Evolutionary conservation across 83 land plant genomes (phyloP).

Genomic region (Diphasiastrum complanatum): DNA sequence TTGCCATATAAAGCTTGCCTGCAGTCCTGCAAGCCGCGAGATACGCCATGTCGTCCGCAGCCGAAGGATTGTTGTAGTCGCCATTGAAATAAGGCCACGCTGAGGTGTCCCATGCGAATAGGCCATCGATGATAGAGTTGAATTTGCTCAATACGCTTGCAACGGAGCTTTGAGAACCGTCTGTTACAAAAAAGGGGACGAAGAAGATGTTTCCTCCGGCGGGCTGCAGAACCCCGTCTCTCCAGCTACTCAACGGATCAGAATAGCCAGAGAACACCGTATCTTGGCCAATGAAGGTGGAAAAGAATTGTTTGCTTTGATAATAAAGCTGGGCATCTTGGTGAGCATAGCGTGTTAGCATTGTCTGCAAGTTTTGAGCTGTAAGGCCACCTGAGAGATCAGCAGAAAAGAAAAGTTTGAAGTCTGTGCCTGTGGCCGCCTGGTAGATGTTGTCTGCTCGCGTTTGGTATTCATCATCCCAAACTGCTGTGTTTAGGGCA

Average conservation of each 20-base stretch:
- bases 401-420: slow-evolving; percentile 15
- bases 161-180: slow-evolving; percentile 4
- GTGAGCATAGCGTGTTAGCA: slow-evolving; percentile 11
- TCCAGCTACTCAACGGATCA: slow-evolving; percentile 16
- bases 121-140: slow-evolving; percentile 17
- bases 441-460: slow-evolving; percentile 14
- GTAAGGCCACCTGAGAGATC: slow-evolving; percentile 8
- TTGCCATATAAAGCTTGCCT: slow-evolving; percentile 25
- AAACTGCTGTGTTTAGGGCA: too few species aligned
- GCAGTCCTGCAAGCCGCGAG: slow-evolving; percentile 2
- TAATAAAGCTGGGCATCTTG: background rate
- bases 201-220: slow-evolving; percentile 24
- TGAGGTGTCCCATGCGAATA: slow-evolving; percentile 28
- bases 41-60: slow-evolving; percentile 3
- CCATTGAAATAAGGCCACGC: slow-evolving; percentile 25
- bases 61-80: slow-evolving; percentile 4
- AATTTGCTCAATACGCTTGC: background rate
- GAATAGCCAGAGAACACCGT: slow-evolving; percentile 10
- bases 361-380: background rate
- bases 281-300: slow-evolving; percentile 9
- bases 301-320: slow-evolving; percentile 4
- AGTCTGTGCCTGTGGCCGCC: slow-evolving; percentile 1
- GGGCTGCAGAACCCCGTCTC: slow-evolving; percentile 5
- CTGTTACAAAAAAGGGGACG: slow-evolving; percentile 23
- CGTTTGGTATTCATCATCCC: too few species aligned